Conservation (phyloP, 2,329 filamentous ascomycete species). For the Penicillium sp. region DNA sequence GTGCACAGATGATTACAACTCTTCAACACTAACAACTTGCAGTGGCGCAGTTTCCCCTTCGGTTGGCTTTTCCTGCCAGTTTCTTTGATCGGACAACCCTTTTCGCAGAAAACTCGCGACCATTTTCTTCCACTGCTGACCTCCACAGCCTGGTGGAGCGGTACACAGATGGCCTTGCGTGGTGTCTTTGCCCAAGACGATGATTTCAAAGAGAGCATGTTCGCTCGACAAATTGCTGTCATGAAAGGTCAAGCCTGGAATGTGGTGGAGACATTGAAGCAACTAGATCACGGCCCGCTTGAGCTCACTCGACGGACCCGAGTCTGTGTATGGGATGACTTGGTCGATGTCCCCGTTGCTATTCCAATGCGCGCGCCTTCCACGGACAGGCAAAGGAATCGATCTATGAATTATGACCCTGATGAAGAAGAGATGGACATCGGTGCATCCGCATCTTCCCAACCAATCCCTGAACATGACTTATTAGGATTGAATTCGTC, state of each 20-base stretch:
- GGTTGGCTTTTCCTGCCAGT: conserved; percentile 98
- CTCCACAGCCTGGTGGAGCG: conserved; percentile 94
- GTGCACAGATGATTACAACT: neutral
- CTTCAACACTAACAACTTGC: conserved; percentile 33
- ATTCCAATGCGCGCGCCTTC: conserved; percentile 84
- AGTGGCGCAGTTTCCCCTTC: conserved; percentile 87
- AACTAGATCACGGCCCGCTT: conserved; percentile 83
- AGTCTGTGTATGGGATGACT: conserved; percentile 96
- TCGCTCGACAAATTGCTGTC: conserved; percentile 94
- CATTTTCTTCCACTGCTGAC: conserved; percentile 96
- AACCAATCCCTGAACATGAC: conserved; percentile 54
- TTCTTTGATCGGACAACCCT: conserved; percentile 91
- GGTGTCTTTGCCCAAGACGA: conserved; percentile 86
- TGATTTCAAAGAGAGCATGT: conserved; percentile 99
- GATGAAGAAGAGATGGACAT: conserved; percentile 92
- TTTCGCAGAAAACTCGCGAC: conserved; percentile 87
- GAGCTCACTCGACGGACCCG: conserved; percentile 86
- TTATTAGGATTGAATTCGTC: conserved; percentile 64
- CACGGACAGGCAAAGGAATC: conserved; percentile 73
- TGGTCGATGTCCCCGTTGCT: conserved; percentile 92
- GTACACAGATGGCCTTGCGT: conserved; percentile 83
- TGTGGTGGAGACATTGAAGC: conserved; percentile 95
- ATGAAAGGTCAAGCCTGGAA: conserved; percentile 99
- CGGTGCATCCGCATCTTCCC: conserved; percentile 63
- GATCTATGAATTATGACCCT: conserved; percentile 52